A percentile compares a stretch with the other conserved stretches of the same genome.
Evolutionary conservation across 805 yeast genomes (phyloP).

Genomic region (Teunomyces lycoperdinae): DNA sequence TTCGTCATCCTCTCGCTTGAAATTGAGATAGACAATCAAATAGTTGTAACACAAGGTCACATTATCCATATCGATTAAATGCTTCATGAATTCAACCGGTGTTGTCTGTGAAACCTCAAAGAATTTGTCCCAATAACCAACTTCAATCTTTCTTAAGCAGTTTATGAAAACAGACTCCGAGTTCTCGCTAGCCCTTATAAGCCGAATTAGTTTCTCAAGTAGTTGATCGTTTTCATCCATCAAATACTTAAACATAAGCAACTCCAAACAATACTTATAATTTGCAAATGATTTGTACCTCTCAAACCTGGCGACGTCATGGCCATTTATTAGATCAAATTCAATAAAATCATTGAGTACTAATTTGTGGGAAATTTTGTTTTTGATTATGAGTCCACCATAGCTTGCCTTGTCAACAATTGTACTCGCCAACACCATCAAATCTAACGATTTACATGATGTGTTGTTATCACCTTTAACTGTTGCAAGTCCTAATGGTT

Average conservation of each 20-base stretch:
- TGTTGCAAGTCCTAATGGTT: constrained; percentile 21
- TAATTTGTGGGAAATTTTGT: constrained; percentile 37
- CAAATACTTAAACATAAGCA: constrained; percentile 43
- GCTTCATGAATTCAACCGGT: constrained; percentile 45
- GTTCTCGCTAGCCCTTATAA: constrained; percentile 28
- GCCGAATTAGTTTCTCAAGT: constrained; percentile 25
- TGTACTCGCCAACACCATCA: constrained; percentile 42
- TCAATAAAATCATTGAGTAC: constrained; percentile 47
- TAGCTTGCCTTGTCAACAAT: constrained; percentile 19
- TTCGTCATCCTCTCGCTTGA: constrained; percentile 39
- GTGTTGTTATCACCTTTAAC: constrained; percentile 1
- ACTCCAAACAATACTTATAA: constrained; percentile 49
- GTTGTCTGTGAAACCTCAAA: constrained; percentile 39
- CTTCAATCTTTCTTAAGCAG: constrained; percentile 59
- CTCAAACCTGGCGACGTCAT: not conserved
- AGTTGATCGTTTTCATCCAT: constrained; percentile 20
- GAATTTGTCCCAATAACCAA: constrained; percentile 51
- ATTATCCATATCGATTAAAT: constrained; percentile 37
- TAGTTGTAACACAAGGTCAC: constrained; percentile 51
- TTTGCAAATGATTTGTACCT: constrained; percentile 17
- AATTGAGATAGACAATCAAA: constrained; percentile 50
- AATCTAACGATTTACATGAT: constrained; percentile 29
- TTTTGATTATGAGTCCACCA: constrained; percentile 29
- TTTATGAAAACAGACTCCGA: constrained; percentile 44
- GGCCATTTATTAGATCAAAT: constrained; percentile 33